Percentiles rank a stretch among this genome's conserved stretches.
These are phyloP conservation scores for Teratosphaeria destructans DNA, from an alignment of 2,329 filamentous ascomycete genomes.

Conservation along the genomic window DNA sequence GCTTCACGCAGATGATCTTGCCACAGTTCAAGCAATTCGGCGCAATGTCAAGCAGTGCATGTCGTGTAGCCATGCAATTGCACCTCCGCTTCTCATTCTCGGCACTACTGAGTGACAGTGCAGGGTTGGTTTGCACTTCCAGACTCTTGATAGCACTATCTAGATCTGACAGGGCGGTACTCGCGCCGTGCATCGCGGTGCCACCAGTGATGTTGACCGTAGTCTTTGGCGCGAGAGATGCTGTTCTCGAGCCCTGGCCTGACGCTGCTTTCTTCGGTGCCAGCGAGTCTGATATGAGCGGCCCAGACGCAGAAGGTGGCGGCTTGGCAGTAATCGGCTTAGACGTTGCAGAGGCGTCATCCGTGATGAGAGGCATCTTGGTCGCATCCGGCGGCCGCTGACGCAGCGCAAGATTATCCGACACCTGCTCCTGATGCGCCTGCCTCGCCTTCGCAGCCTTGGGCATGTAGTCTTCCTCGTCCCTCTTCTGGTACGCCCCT, in stretches of 20 bases:
- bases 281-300: conserved; percentile 65
- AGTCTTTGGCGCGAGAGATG: conserved; percentile 43
- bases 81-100: conserved; percentile 56
- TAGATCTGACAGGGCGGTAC: conserved; percentile 57
- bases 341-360: conserved; percentile 35
- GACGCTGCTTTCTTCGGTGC: conserved; percentile 36
- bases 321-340: conserved; percentile 37
- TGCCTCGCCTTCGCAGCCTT: conserved; percentile 30
- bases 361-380: conserved; percentile 33
- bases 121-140: conserved; percentile 85
- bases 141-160: conserved; percentile 76
- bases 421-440: conserved; percentile 23
- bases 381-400: conserved; percentile 39
- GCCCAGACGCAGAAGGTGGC: conserved; percentile 61
- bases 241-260: conserved; percentile 36
- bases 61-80: conserved; percentile 77
- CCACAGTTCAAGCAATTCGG: conserved; percentile 90
- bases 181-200: conserved; percentile 71
- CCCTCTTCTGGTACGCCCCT: conserved; percentile 68
- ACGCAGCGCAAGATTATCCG: conserved; percentile 39
- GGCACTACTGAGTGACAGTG: conserved; percentile 37
- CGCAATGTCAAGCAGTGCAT: conserved; percentile 79
- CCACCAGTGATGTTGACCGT: conserved; percentile 68
- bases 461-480: conserved; percentile 64
- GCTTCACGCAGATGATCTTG: conserved; percentile 89